Evolutionary conservation across 2,329 filamentous ascomycete genomes (phyloP).

Genomic region (Cordyceps fumosorosea): DNA sequence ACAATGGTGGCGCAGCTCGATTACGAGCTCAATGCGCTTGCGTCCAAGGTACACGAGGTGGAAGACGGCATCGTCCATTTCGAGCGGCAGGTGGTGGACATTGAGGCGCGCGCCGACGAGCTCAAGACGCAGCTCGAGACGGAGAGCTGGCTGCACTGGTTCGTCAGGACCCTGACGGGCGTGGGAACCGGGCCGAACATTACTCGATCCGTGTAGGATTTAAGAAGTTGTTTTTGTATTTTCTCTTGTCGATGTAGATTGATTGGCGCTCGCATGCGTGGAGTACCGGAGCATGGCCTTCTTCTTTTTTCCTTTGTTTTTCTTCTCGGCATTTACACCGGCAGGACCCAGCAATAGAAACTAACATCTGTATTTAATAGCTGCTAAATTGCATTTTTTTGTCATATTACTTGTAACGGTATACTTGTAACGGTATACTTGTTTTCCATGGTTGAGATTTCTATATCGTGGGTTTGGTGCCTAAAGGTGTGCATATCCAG

Average conservation of each 20-base stretch:
- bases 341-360: neutral
- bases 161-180: constrained; percentile 54
- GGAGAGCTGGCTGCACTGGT: constrained; percentile 59
- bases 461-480: neutral
- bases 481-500: neutral
- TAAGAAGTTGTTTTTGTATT: neutral
- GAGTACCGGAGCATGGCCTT: constrained; percentile 8
- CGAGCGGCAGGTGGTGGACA: constrained; percentile 66
- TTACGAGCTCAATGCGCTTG: constrained; percentile 80
- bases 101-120: constrained; percentile 58
- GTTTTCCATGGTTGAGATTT: neutral
- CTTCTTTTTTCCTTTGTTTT: neutral
- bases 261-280: neutral
- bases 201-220: constrained; percentile 21
- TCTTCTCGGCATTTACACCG: neutral
- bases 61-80: constrained; percentile 77
- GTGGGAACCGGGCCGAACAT: constrained; percentile 56
- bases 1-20: constrained; percentile 78
- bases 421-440: neutral
- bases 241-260: neutral
- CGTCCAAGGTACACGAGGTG: constrained; percentile 76
- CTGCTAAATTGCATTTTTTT: neutral
- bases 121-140: constrained; percentile 57
- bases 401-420: neutral
- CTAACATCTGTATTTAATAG: neutral